A percentile compares a stretch with the other conserved stretches of the same genome.
Evolutionary conservation across 2,329 filamentous ascomycete genomes (phyloP).

Genomic region (Ascochyta clinopodiicola): DNA sequence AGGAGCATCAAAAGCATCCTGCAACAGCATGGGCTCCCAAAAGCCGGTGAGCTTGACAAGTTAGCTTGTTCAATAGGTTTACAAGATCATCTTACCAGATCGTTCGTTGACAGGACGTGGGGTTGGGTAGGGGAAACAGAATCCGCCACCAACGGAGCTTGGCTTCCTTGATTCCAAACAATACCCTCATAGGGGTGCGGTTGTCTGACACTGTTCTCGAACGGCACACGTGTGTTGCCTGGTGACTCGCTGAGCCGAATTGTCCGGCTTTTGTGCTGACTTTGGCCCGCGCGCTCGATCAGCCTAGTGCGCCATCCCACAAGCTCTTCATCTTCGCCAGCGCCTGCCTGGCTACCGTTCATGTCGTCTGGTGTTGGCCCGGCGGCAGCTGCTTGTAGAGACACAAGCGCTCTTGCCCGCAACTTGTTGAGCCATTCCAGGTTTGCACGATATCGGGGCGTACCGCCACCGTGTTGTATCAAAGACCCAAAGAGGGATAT

Average conservation of each 20-base stretch:
- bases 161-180: not conserved
- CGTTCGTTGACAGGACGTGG: not conserved
- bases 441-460: slow-evolving; percentile 4
- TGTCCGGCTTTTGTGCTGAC: not conserved
- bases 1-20: slow-evolving; percentile 2
- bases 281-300: slow-evolving; percentile 6
- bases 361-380: not conserved
- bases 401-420: slow-evolving; percentile 1
- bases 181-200: not conserved
- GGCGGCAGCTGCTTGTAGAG: not conserved
- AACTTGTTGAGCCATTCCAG: slow-evolving; percentile 6
- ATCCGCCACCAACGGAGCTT: not conserved
- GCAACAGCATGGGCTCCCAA: slow-evolving; percentile 8
- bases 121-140: not conserved
- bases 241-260: not conserved
- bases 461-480: slow-evolving; percentile 1
- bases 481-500: slow-evolving; percentile 1
- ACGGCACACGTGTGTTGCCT: not conserved
- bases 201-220: not conserved
- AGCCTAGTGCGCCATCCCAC: slow-evolving; percentile 5
- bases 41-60: not conserved
- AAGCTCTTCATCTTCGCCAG: slow-evolving; percentile 7
- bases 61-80: not conserved
- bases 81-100: not conserved
- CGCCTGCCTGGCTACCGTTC: not conserved